phyloP scores from a whole-genome alignment of 1,284 basidiomycete genomes.

The Rhodotorula sp. region DNA sequence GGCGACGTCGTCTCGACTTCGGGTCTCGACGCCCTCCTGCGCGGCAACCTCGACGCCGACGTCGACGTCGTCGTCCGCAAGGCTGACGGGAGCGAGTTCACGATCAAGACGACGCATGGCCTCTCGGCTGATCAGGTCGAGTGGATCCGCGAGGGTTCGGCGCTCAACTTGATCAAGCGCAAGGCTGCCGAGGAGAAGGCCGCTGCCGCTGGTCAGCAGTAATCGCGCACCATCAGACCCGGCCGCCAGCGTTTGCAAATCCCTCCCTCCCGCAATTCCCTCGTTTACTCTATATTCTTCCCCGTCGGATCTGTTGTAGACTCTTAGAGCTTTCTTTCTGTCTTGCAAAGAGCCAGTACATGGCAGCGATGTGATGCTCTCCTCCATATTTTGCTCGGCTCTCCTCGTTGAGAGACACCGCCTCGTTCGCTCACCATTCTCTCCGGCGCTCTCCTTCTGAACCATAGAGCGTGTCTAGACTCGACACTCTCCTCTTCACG shows the following conservation, averaged over 20 bases:
- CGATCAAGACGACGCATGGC: conserved; percentile 76
- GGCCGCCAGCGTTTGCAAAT: neutral
- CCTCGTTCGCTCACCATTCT: too few species aligned
- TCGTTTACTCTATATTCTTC: neutral
- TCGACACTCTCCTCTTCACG: too few species aligned
- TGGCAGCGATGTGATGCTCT: too few species aligned
- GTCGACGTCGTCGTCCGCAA: conserved; percentile 71
- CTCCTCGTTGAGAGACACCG: too few species aligned
- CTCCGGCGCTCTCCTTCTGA: too few species aligned
- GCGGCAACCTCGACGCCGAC: conserved; percentile 55
- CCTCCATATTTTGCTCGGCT: too few species aligned
- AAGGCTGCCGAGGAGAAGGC: conserved; percentile 24
- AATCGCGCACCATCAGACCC: neutral
- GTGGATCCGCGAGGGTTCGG: conserved; percentile 65
- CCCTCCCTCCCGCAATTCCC: neutral
- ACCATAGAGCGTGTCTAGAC: too few species aligned
- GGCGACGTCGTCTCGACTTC: conserved; percentile 67
- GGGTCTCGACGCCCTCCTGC: conserved; percentile 56
- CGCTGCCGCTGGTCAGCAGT: neutral
- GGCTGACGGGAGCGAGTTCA: conserved; percentile 62
- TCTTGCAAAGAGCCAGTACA: too few species aligned
- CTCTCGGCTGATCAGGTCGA: conserved; percentile 74
- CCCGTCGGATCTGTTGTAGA: neutral
- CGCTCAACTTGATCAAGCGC: conserved; percentile 60
- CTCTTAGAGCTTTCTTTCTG: neutral